These are phyloP conservation scores for Moniliophthora roreri DNA, from an alignment of 1,284 basidiomycete genomes.

Conservation along the genomic window DNA sequence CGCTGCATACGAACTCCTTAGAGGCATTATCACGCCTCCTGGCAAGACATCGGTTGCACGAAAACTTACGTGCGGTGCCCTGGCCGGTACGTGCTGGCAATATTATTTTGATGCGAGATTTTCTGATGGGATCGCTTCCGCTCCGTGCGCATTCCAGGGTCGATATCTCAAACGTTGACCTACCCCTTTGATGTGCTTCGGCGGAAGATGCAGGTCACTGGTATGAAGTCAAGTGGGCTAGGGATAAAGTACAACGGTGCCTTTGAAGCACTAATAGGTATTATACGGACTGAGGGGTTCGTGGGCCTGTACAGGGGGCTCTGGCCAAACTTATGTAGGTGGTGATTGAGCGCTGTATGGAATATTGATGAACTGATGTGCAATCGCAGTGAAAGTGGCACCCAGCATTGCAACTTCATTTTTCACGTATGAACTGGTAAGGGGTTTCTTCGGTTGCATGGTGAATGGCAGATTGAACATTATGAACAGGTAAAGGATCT, in stretches of 20 bases:
- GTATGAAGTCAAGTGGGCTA: conserved; percentile 67
- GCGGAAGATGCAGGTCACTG: conserved; percentile 94
- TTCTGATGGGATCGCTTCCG: conserved; percentile 9
- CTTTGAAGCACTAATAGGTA: conserved; percentile 71
- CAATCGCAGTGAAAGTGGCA: conserved; percentile 74
- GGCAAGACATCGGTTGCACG: conserved; percentile 63
- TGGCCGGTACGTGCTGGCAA: conserved; percentile 55
- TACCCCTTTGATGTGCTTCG: conserved; percentile 95
- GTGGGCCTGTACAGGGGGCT: conserved; percentile 83
- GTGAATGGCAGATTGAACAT: background rate
- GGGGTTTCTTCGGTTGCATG: conserved; percentile 27
- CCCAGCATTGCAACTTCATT: conserved; percentile 91
- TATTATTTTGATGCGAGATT: background rate
- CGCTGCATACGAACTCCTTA: conserved; percentile 74
- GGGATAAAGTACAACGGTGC: conserved; percentile 77
- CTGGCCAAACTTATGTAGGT: conserved; percentile 89
- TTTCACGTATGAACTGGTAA: conserved; percentile 76
- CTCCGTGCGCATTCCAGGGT: conserved; percentile 43
- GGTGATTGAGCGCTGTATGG: conserved; percentile 8
- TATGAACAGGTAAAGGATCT: conserved; percentile 30
- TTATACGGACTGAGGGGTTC: conserved; percentile 74
- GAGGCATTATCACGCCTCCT: conserved; percentile 74
- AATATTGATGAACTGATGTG: conserved; percentile 12
- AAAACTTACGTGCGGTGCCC: conserved; percentile 74
- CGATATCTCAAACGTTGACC: conserved; percentile 90